Evolutionary conservation across 805 yeast genomes (phyloP).

Genomic region (Spathaspora boniae): DNA sequence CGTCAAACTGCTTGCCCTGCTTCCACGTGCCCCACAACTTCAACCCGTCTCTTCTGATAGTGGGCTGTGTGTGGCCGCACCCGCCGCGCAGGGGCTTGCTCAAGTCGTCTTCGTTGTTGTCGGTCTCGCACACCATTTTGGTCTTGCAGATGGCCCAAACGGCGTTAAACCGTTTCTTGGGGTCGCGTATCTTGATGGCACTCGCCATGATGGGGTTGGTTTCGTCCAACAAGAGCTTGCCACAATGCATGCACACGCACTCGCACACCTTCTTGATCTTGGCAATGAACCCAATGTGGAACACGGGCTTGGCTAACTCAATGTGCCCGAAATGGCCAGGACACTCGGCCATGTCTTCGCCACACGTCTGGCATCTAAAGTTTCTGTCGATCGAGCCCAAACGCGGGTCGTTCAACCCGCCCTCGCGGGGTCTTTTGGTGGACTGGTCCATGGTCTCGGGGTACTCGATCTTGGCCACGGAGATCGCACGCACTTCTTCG

Average conservation of each 20-base stretch:
- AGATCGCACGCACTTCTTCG: slow-evolving; percentile 91
- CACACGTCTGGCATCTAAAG: slow-evolving; percentile 97
- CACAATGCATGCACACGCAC: slow-evolving; percentile 98
- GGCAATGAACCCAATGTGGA: slow-evolving; percentile 94
- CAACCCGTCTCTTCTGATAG: slow-evolving; percentile 92
- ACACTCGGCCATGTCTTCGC: slow-evolving; percentile 98
- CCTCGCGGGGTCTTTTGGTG: slow-evolving; percentile 90
- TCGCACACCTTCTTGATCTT: slow-evolving; percentile 94
- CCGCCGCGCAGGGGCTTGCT: slow-evolving; percentile 70
- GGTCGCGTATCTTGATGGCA: slow-evolving; percentile 85
- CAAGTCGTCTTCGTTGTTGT: slow-evolving; percentile 59
- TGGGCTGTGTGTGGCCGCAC: slow-evolving; percentile 96
- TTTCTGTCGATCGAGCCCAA: slow-evolving; percentile 96
- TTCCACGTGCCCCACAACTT: slow-evolving; percentile 99
- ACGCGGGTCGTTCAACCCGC: slow-evolving; percentile 96
- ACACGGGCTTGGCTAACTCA: slow-evolving; percentile 96
- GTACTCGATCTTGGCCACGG: slow-evolving; percentile 95
- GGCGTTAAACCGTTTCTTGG: slow-evolving; percentile 93
- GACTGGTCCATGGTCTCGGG: slow-evolving; percentile 99
- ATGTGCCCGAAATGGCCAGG: slow-evolving; percentile 99
- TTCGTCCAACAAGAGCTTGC: slow-evolving; percentile 87
- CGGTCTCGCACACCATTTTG: slow-evolving; percentile 94
- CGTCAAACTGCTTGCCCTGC: slow-evolving; percentile 76
- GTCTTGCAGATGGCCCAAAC: slow-evolving; percentile 92
- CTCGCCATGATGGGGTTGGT: slow-evolving; percentile 76